Evolutionary conservation across 192 early-diverging fungal genomes (phyloP).

Genomic region (Glomus cerebriforme): DNA sequence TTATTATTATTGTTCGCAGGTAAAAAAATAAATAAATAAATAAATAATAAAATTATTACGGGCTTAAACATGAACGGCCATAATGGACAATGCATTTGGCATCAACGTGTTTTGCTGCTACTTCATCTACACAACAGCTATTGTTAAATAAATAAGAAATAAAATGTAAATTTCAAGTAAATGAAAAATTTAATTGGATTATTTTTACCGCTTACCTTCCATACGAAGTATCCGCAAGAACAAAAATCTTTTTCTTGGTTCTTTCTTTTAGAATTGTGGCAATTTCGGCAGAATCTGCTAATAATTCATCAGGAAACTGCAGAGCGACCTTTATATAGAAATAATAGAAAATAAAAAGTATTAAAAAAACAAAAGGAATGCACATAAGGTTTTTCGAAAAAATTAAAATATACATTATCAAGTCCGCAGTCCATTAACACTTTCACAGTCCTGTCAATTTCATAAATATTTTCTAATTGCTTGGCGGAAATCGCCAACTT

Average conservation of each 20-base stretch:
- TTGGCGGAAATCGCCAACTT: constrained; percentile 34
- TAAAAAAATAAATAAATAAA: background rate
- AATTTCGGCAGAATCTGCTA: constrained; percentile 71
- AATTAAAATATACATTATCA: constrained; percentile 37
- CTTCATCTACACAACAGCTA: constrained; percentile 97
- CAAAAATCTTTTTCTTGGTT: constrained; percentile 60
- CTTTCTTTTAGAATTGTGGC: constrained; percentile 52
- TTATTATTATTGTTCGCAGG: background rate
- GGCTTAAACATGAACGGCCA: constrained; percentile 87
- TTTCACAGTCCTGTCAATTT: constrained; percentile 64
- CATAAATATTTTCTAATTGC: constrained; percentile 51
- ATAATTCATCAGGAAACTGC: constrained; percentile 92
- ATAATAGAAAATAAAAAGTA: background rate
- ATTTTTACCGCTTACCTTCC: constrained; percentile 59
- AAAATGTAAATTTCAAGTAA: background rate
- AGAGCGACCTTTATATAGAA: constrained; percentile 62
- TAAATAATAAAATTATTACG: constrained; percentile 49
- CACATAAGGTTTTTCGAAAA: constrained; percentile 21
- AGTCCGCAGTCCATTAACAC: constrained; percentile 50
- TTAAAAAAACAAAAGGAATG: background rate
- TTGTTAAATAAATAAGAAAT: background rate
- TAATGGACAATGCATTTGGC: constrained; percentile 95
- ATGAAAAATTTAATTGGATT: background rate
- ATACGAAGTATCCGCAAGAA: constrained; percentile 95
- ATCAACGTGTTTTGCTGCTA: constrained; percentile 87